phyloP scores from a whole-genome alignment of 169 alveolate species.

The Cryptosporidium meleagridis region DNA sequence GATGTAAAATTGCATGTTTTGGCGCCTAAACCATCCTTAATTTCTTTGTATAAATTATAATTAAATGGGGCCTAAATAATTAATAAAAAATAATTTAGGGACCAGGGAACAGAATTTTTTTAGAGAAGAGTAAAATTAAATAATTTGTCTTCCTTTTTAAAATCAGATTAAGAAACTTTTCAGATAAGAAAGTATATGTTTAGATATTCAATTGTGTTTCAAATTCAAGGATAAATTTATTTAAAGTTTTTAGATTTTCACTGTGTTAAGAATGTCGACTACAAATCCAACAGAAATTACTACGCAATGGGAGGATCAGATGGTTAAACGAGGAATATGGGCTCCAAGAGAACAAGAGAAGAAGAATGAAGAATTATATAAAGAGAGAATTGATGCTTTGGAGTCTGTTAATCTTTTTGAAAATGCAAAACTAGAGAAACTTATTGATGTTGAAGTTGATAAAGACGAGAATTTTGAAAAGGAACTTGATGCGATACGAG shows the following conservation, averaged over 20 bases:
- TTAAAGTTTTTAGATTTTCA: not conserved
- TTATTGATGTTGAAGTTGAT: conserved; percentile 62
- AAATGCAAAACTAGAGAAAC: conserved; percentile 71
- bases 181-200: not conserved
- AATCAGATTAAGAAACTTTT: not conserved
- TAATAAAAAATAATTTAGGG: not conserved
- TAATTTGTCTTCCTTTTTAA: not conserved
- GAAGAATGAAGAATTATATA: conserved; percentile 84
- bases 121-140: not conserved
- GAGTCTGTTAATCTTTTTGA: conserved; percentile 66
- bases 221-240: not conserved
- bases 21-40: conserved; percentile 1
- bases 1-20: conserved; percentile 23
- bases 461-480: conserved; percentile 75
- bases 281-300: conserved; percentile 88
- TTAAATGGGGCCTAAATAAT: not conserved
- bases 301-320: conserved; percentile 92
- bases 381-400: conserved; percentile 73
- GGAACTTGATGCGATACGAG: conserved; percentile 41
- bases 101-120: not conserved
- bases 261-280: conserved; percentile 83
- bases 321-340: conserved; percentile 88
- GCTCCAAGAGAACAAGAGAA: conserved; percentile 83
- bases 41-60: not conserved
- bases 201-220: not conserved